Base-by-base conservation (phyloP, 2,329 filamentous ascomycete genomes). In the Colletotrichum caudatum region DNA sequence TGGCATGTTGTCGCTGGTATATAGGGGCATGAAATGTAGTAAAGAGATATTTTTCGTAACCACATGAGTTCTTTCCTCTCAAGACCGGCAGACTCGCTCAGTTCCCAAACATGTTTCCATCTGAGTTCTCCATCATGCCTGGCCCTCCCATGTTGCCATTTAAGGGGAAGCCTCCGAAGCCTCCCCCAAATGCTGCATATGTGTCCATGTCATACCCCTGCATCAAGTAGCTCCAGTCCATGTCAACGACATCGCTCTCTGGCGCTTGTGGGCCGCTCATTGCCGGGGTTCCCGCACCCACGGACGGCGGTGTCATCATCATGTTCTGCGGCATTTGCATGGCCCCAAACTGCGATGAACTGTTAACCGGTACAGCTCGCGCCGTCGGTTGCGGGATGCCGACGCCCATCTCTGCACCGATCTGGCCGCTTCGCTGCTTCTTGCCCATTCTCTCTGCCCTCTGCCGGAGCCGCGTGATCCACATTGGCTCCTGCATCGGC, bases 171-270 rank as follows among this genome's bases (percentile, higher is more conserved):
- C 71, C 76, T 1, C 73, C 75, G 46, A 75, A 74, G 2, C 72
- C 72, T 35, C 76, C 72, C 14, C 74, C 74, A 62, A 81, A 79
- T 33, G 76, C 78, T 7, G 78, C 76, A 35, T 79, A 81, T 1
- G 76, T 77, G 18, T 74, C 74, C 33, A 78, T 74, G 35, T 81
- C 80, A 67, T 84, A 84, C 29, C 80, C 79, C 48, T 85, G 82
- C 75, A 87, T 80, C 62, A 87, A 78, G 48, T 83, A 84, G 37
- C 81, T 82, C 85, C 85, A 87, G 74, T 87, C 84, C 84, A 87
- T 84, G 39, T 83, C 74, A 0, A 74, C 76, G 57, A 79, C 75
- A 53, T 80, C 80, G 74, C 50, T 75, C 67, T 82, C 81, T 20
- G 76, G 75, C 7, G 78, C 57, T 46, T 73, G 54, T 16, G 66